Evolutionary conservation across 2,329 filamentous ascomycete genomes (phyloP), one percentile per base, ranked within the genome.

Genomic region (Colletotrichum higginsianum): DNA sequence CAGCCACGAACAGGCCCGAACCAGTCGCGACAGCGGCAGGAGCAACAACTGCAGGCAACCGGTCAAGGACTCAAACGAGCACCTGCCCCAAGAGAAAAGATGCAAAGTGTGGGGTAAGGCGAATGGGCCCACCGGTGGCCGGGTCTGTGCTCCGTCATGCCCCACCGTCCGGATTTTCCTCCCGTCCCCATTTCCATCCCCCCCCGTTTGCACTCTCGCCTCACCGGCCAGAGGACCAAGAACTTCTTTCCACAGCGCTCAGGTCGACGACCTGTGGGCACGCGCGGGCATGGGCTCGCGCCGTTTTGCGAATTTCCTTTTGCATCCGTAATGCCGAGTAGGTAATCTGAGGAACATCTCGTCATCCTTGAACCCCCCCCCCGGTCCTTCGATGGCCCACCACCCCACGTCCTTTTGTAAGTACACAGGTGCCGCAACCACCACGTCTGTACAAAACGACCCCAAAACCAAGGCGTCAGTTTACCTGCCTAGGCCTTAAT

Each of bases 91-190:
- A 26, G 26, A 26, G 26, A 26, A 26, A 47, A 66, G 61, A 61
- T 57, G 44, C 52, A 66, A 46, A 71, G 67, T 71, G 67, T 71
- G 67, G 67, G 67, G 67, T 71, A 71, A 67, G 12, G 47, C 3
- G 26, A 38, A 46, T 23, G 13, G 60, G 42, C 52, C 66, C 61
- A 50, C 44, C 30, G 26, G 35, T 16, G 13, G 60, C 57, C 40
- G n/a, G 38, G 57, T 71, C 52, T 56, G 57, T 67, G 52, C 60
- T 57, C 67, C 57, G 5, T 11, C 56, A 42, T 30, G 47, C 56
- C 9, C 61, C 61, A 57, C 63, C 60, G 56, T 38, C 47, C 67
- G 67, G 67, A 57, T 67, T 67, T 66, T 66, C 67, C 30, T 56
- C 26, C 26, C 26, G 26, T 35, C 56, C 44, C 67, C 63, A 71